A percentile compares a stretch with the other conserved stretches of the same genome.
phyloP scores from a whole-genome alignment of 148 eudicot species.

The Vaccinium darrowii region DNA sequence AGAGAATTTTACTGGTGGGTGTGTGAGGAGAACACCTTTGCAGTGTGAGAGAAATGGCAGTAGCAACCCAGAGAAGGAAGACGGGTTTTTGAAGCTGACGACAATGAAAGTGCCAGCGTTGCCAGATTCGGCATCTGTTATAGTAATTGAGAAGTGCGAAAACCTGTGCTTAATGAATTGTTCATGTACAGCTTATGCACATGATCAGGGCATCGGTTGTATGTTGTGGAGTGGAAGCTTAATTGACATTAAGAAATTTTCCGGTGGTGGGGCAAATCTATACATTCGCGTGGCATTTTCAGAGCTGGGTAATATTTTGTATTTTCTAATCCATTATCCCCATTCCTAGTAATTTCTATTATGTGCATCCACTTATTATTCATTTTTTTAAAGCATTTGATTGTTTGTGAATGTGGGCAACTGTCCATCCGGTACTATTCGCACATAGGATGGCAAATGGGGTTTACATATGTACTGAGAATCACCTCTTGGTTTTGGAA shows the following conservation, averaged over 20 bases:
- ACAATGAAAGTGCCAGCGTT: constrained; percentile 42
- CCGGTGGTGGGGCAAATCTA: constrained; percentile 30
- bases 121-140: neutral
- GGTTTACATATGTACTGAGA: too few relatives aligned
- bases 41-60: constrained; percentile 28
- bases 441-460: too few relatives aligned
- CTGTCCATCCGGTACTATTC: too few relatives aligned
- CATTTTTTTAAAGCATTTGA: too few relatives aligned
- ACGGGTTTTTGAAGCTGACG: constrained; percentile 37
- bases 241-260: constrained; percentile 35
- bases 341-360: too few relatives aligned
- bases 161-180: constrained; percentile 34
- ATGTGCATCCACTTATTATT: too few relatives aligned
- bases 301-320: constrained; percentile 28
- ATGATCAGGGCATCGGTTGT: constrained; percentile 35
- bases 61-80: constrained; percentile 19
- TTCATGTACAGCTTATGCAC: constrained; percentile 43
- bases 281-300: constrained; percentile 37
- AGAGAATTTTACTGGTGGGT: constrained; percentile 54
- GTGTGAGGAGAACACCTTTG: constrained; percentile 35
- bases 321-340: neutral
- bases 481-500: too few relatives aligned
- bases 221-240: constrained; percentile 43
- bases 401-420: too few relatives aligned
- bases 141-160: constrained; percentile 29